Evolutionary conservation across 176 grass and related monocot species (phyloP).

Genomic region (Juncus inflexus): DNA sequence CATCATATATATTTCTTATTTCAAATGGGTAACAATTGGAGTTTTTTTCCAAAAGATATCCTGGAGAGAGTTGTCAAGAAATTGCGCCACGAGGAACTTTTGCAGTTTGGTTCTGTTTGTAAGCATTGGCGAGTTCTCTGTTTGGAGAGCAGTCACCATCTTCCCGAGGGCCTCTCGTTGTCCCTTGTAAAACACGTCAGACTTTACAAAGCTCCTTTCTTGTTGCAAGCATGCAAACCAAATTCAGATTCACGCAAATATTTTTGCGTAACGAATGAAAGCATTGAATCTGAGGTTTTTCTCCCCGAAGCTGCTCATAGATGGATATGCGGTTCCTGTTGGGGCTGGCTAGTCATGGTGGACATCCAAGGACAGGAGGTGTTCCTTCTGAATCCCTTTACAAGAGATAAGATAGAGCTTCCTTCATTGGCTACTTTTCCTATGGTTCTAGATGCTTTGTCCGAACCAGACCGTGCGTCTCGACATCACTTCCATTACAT

Average conservation of each 20-base stretch:
- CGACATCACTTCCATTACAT: background rate
- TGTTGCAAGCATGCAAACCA: constrained; percentile 19
- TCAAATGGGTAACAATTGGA: constrained; percentile 8
- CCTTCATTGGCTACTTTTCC: constrained; percentile 14
- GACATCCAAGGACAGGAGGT: constrained; percentile 14
- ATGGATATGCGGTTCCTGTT: constrained; percentile 20
- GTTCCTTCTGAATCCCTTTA: constrained; percentile 14
- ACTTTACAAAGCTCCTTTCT: constrained; percentile 6
- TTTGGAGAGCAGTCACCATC: background rate
- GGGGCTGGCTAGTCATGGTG: constrained; percentile 14
- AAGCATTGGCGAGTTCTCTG: background rate
- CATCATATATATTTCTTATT: too few relatives aligned
- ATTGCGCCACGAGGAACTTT: constrained; percentile 11
- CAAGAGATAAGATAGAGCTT: constrained; percentile 16
- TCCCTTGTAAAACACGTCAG: background rate
- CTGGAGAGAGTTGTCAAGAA: constrained; percentile 12
- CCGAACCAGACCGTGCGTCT: background rate
- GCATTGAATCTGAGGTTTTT: background rate
- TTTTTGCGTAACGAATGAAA: constrained; percentile 11
- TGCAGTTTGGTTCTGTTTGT: too few relatives aligned
- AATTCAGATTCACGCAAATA: constrained; percentile 22
- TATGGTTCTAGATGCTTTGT: background rate
- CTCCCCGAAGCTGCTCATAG: constrained; percentile 11
- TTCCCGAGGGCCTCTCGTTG: constrained; percentile 4
- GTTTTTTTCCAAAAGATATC: constrained; percentile 5